Conservation (phyloP, 495 filamentous ascomycete genomes). For the Hypoxylon rickii region DNA sequence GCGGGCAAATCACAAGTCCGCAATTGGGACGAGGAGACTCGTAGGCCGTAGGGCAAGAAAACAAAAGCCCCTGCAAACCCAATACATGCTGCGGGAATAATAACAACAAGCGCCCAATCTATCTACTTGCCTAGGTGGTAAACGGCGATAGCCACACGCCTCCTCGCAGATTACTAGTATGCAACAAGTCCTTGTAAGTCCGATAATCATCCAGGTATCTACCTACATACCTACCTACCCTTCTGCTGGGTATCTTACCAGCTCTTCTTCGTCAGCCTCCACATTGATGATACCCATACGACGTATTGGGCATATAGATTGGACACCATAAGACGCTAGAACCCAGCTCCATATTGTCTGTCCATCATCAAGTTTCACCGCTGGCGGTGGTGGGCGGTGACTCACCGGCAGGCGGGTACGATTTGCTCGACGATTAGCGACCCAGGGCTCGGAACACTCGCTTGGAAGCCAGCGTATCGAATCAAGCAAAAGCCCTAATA, state of each 20-base stretch:
- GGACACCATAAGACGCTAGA: slow-evolving; percentile 8
- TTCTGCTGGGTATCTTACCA: no score
- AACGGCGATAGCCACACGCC: slow-evolving; percentile 22
- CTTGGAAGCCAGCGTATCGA: slow-evolving; percentile 20
- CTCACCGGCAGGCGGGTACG: slow-evolving; percentile 21
- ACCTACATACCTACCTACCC: slow-evolving; percentile 3
- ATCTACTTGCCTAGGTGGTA: slow-evolving; percentile 3
- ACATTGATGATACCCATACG: slow-evolving; percentile 6
- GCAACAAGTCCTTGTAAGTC: slow-evolving; percentile 17
- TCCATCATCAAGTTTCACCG: slow-evolving; percentile 15
- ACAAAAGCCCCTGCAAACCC: slow-evolving; percentile 13
- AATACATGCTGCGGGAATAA: slow-evolving; percentile 11
- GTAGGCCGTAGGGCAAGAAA: slow-evolving; percentile 6
- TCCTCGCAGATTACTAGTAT: slow-evolving; percentile 10
- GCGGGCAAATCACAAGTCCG: slow-evolving; percentile 24
- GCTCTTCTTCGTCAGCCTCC: slow-evolving; percentile 2
- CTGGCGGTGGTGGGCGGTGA: slow-evolving; percentile 21
- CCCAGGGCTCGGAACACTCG: slow-evolving; percentile 6
- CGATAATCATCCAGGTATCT: slow-evolving; percentile 3
- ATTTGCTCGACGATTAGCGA: slow-evolving; percentile 17
- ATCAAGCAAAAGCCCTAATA: slow-evolving; percentile 5
- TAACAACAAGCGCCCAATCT: slow-evolving; percentile 7
- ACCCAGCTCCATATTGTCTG: slow-evolving; percentile 4
- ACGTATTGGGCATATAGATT: slow-evolving; percentile 12
- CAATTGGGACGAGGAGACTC: slow-evolving; percentile 18